These are phyloP conservation scores for Aspergillus wentii DNA, from an alignment of 495 filamentous ascomycete species.

Conservation along the genomic window DNA sequence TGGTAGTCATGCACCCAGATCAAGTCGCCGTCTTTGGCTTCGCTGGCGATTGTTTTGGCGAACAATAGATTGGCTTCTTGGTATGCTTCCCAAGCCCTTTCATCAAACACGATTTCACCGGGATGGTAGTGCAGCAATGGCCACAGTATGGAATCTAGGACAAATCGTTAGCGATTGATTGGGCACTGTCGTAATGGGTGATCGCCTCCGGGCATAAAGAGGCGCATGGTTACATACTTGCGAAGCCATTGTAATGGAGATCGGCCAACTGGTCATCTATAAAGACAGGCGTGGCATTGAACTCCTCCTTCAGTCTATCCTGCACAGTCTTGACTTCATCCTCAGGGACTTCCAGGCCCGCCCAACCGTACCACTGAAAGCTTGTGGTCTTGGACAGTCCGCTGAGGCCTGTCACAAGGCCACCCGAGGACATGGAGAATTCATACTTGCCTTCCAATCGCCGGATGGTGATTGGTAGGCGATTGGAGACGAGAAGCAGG, in stretches of 20 bases:
- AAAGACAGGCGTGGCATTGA: slow-evolving; percentile 63
- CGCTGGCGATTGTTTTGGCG: slow-evolving; percentile 63
- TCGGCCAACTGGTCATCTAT: slow-evolving; percentile 64
- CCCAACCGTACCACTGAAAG: slow-evolving; percentile 91
- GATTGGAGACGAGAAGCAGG: slow-evolving; percentile 77
- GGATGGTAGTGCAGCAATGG: slow-evolving; percentile 89
- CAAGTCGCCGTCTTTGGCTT: slow-evolving; percentile 74
- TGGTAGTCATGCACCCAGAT: slow-evolving; percentile 93
- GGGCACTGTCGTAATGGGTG: neutral
- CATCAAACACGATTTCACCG: slow-evolving; percentile 85
- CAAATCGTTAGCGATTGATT: neutral
- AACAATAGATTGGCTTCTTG: slow-evolving; percentile 73
- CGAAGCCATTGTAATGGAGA: slow-evolving; percentile 70
- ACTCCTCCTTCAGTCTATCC: slow-evolving; percentile 55
- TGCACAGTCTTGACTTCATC: slow-evolving; percentile 49
- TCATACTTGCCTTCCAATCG: slow-evolving; percentile 65
- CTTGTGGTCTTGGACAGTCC: slow-evolving; percentile 76
- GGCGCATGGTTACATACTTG: slow-evolving; percentile 47
- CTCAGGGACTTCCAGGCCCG: slow-evolving; percentile 68
- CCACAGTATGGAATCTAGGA: slow-evolving; percentile 78
- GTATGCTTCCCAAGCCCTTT: slow-evolving; percentile 78
- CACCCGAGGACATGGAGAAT: slow-evolving; percentile 85
- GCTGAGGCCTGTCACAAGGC: slow-evolving; percentile 77
- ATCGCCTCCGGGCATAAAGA: slow-evolving; percentile 1
- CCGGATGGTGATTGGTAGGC: slow-evolving; percentile 83